phyloP scores from a whole-genome alignment of 805 yeast species.

The Tetrapisispora taiwanensis region DNA sequence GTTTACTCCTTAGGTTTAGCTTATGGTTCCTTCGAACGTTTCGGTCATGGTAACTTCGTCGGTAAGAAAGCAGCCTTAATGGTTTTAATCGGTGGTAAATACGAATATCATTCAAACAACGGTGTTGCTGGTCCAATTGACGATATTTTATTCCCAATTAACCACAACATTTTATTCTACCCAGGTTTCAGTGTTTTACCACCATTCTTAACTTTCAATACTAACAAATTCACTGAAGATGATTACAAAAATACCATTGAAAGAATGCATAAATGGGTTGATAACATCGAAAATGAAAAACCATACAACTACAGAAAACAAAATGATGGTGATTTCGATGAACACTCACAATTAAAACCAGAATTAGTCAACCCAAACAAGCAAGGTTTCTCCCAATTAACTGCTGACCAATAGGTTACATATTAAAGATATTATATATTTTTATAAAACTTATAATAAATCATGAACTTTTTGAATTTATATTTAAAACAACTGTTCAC shows the following conservation, averaged over 20 bases:
- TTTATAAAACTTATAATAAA: no score
- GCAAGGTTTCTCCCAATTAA: slow-evolving; percentile 6
- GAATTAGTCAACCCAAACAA: slow-evolving; percentile 11
- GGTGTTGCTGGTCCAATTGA: slow-evolving; percentile 20
- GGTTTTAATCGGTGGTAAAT: slow-evolving; percentile 13
- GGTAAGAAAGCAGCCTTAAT: slow-evolving; percentile 15
- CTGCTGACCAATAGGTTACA: neutral
- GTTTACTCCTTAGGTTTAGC: slow-evolving; percentile 17
- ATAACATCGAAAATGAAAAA: slow-evolving; percentile 4
- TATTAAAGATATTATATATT: no score
- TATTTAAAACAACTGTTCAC: no score
- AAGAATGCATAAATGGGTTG: slow-evolving; percentile 6
- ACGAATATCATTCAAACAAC: slow-evolving; percentile 6
- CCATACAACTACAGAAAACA: slow-evolving; percentile 14
- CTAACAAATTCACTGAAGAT: slow-evolving; percentile 2
- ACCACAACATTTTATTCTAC: slow-evolving; percentile 18
- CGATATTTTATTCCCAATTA: slow-evolving; percentile 19
- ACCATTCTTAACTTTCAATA: slow-evolving; percentile 9
- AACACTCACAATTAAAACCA: slow-evolving; percentile 5
- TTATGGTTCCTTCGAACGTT: slow-evolving; percentile 15
- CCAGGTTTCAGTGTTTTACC: slow-evolving; percentile 20
- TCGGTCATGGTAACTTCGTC: slow-evolving; percentile 13
- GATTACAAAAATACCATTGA: slow-evolving; percentile 1
- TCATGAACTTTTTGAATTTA: no score
- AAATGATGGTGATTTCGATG: slow-evolving; percentile 12